A percentile compares a stretch with the other conserved stretches of the same genome.
Conservation (phyloP, 495 filamentous ascomycete genomes). For the Annulohypoxylon stygium region DNA sequence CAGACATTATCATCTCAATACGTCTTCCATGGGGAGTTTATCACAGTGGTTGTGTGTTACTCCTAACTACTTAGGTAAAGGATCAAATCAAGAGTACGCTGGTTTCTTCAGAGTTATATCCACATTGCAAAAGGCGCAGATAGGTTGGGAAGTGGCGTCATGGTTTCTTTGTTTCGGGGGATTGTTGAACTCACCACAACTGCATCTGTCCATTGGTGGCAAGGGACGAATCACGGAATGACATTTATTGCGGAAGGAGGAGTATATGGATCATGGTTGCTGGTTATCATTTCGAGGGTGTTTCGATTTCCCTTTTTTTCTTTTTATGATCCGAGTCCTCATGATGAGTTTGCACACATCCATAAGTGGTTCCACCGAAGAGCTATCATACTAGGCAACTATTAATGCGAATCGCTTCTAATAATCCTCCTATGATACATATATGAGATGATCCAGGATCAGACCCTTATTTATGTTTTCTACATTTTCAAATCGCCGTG, state of each 20-base stretch:
- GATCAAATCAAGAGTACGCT: background rate
- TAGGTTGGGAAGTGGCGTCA: constrained; percentile 33
- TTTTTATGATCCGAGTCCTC: constrained; percentile 3
- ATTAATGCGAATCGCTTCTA: constrained; percentile 5
- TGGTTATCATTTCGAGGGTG: constrained; percentile 4
- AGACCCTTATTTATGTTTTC: background rate
- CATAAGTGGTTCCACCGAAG: background rate
- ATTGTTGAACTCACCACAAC: constrained; percentile 16
- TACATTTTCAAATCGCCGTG: too few species aligned
- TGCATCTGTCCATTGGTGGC: constrained; percentile 30
- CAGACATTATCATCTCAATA: background rate
- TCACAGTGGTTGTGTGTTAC: background rate
- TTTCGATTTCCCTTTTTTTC: constrained; percentile 24
- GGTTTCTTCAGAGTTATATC: background rate
- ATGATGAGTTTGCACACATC: background rate
- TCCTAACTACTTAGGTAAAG: background rate
- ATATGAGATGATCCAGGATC: constrained; percentile 14
- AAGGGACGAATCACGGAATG: constrained; percentile 11
- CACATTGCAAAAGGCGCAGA: constrained; percentile 20
- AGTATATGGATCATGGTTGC: background rate
- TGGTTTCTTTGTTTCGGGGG: constrained; percentile 36
- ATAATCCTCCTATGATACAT: background rate
- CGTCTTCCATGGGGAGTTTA: background rate
- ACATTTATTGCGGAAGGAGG: constrained; percentile 6
- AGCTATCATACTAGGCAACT: background rate